phyloP scores from a whole-genome alignment of 129 eudicot species.

The Saussurea involucrata region DNA sequence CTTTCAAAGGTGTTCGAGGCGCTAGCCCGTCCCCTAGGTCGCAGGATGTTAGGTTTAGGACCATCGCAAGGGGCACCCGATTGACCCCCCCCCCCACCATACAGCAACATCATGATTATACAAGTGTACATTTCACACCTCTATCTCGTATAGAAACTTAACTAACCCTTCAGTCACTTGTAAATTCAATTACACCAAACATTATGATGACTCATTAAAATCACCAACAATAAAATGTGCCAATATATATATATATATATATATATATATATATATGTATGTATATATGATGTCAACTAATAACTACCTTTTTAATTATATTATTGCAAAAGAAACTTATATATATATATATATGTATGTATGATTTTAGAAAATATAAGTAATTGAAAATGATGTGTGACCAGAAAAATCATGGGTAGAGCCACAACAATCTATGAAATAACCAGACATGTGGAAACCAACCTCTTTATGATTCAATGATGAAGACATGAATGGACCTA shows the following conservation, averaged over 20 bases:
- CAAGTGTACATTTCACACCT: background rate
- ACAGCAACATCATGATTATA: background rate
- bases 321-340: background rate
- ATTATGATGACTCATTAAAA: background rate
- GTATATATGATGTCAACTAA: background rate
- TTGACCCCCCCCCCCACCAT: background rate
- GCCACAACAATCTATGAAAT: slow-evolving; percentile 24
- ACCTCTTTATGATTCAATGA: slow-evolving; percentile 34
- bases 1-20: background rate
- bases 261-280: no score
- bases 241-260: no score
- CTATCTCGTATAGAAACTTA: background rate
- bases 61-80: background rate
- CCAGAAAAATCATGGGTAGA: slow-evolving; percentile 25
- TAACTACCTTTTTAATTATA: background rate
- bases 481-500: slow-evolving; percentile 44
- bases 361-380: background rate
- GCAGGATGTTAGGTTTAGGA: background rate
- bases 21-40: background rate
- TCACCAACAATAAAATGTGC: background rate
- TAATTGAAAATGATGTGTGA: slow-evolving; percentile 21
- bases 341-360: background rate
- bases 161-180: background rate
- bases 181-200: background rate
- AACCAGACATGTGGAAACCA: slow-evolving; percentile 42